Evolutionary conservation across 2,329 filamentous ascomycete genomes (phyloP), one percentile per base, ranked within the genome.

Genomic region (Cryphonectria parasitica): DNA sequence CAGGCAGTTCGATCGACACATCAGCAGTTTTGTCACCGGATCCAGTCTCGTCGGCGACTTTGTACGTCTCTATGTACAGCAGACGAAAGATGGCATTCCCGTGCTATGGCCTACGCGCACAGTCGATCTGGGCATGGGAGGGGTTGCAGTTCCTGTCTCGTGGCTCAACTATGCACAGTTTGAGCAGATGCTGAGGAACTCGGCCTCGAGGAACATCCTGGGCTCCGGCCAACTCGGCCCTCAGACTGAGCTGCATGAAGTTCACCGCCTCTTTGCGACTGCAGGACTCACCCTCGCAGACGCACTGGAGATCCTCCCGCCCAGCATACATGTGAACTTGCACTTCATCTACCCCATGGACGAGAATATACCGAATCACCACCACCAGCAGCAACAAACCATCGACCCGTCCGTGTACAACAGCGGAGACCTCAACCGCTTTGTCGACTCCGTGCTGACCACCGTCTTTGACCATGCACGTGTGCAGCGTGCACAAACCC

Each of bases 31-130:
- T 34, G 93, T 99, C 25, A 98, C 95, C 0, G 96, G 95, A 0
- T 98, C 95, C 13, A 98, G 95, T 82, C 82, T 99, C 69, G 97
- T 94, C 2, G 96, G 96, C n/a, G 93, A 98, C 77, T 98, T 98
- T 79, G 90, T 97, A 34, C 90, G 95, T 69, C 83, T 99, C 10
- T 97, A 94, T 77, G 92, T 98, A 34, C 96, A 99, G 77, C 88
- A 97, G 75, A 98, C 95, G 0, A 91, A 90, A 72, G 96, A 99
- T 78, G 91, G 91, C 1, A 83, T 97, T 0, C 94, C 95, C 0
- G 92, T 99, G 1, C 84, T 98, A 36, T 97, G 93, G 87, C 95
- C 95, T 6, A 87, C 87, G 71, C 98, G 95, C 91, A 92, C 91
- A 11, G 88, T 97, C 72, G 84, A 88, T 58, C 90, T 93, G 74